A percentile compares a stretch with the other conserved stretches of the same genome.
phyloP scores from a whole-genome alignment of 148 eudicot genomes.

The Bassia scoparia region DNA sequence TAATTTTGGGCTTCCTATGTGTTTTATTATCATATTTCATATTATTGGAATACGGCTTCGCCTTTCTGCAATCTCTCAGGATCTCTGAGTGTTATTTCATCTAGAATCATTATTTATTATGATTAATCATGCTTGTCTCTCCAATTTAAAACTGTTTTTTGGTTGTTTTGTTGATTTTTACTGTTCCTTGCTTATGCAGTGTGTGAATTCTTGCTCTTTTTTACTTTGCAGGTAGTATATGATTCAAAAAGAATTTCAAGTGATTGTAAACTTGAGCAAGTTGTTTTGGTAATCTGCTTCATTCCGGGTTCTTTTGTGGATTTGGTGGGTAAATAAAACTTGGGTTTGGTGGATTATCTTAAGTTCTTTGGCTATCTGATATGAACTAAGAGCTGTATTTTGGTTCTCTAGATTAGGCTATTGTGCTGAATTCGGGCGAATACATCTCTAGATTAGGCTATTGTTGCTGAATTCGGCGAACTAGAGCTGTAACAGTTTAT shows the following conservation, averaged over 20 bases:
- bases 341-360: constrained; percentile 3
- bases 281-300: not conserved
- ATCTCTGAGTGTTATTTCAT: no score
- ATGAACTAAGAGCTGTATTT: not conserved
- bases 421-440: constrained; percentile 7
- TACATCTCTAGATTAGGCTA: no score
- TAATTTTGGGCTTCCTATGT: no score
- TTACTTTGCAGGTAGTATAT: constrained; percentile 20
- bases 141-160: not conserved
- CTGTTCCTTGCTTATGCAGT: not conserved
- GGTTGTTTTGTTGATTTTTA: not conserved
- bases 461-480: constrained; percentile 7
- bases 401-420: constrained; percentile 3
- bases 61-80: no score
- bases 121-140: not conserved
- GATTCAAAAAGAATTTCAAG: constrained; percentile 8
- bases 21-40: no score
- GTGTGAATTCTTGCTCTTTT: not conserved
- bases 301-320: not conserved
- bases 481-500: not conserved
- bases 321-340: constrained; percentile 4
- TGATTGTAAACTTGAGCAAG: constrained; percentile 12
- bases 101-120: not conserved
- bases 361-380: not conserved
- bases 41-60: no score